Base-by-base conservation (phyloP, 2,329 filamentous ascomycete species). In the Phaeomoniella chlamydospora region DNA sequence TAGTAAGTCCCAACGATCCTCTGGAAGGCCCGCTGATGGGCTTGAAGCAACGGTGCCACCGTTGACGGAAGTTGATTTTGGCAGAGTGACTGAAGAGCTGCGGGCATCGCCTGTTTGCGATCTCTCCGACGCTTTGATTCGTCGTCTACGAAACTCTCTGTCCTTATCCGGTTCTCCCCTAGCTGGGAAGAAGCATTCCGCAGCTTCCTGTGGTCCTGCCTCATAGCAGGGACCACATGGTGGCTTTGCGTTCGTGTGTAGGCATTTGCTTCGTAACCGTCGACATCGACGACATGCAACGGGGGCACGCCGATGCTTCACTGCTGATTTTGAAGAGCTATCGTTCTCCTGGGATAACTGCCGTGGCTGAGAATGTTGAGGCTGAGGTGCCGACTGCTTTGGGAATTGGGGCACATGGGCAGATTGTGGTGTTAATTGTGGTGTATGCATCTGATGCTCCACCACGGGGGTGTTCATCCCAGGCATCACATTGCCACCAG, bases 251-350 rank as follows among this genome's bases (percentile, higher is more conserved):
- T 61, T 65, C 5, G 68, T 63, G 43, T 71, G 67, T 13, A 67
- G 46, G 43, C 69, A 73, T 53, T 71, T 73, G 49, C 65, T 70
- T 40, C 69, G 63, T 59, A 72, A 66, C 19, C 67, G 65, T 19
- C 69, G 68, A 42, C 69, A 73, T 56, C 67, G 65, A 52, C 65
- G 59, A 46, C 68, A 72, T 38, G 68, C 68, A 45, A 70, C 67
- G 16, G 65, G 58, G 29, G 67, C 63, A 49, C 64, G 18, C 16
- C 37, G 19, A 3, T 18, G 33, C 15, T 40, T 34, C 9, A 26
- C n/a, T n/a, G n/a, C 6, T 6, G 22, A n/a, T 26, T 26, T 26
- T n/a, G 22, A n/a, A 9, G 22, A 26, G 22, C 22, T n/a, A n/a
- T 26, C 22, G n/a, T n/a, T 26, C n/a, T 26, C 22, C 22, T 26